These are phyloP conservation scores for Trapa incisa DNA, from an alignment of 345 rosid genomes.

Conservation along the genomic window DNA sequence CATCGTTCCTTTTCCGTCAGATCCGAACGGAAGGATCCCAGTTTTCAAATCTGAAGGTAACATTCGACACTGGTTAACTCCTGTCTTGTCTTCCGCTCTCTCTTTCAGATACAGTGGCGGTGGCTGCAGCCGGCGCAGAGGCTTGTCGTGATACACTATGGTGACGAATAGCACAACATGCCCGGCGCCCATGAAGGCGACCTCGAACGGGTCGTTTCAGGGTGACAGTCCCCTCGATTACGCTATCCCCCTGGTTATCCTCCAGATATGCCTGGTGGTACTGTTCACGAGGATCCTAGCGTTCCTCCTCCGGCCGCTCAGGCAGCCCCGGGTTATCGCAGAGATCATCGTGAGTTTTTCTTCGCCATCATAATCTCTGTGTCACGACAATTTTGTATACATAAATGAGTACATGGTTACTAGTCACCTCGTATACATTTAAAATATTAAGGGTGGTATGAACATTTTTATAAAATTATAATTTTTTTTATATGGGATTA, in stretches of 20 bases:
- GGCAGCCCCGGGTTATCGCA: slow-evolving; percentile 70
- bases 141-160: background rate
- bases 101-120: background rate
- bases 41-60: no score
- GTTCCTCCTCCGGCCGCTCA: slow-evolving; percentile 42
- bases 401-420: no score
- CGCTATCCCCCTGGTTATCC: slow-evolving; percentile 60
- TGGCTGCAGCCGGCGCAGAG: background rate
- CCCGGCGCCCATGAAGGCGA: slow-evolving; percentile 50
- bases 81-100: no score
- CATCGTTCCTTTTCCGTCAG: no score
- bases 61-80: no score
- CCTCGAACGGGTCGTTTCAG: slow-evolving; percentile 69
- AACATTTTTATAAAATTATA: no score
- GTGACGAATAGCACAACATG: slow-evolving; percentile 11
- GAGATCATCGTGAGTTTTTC: slow-evolving; percentile 54
- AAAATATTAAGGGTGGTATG: no score
- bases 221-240: slow-evolving; percentile 58
- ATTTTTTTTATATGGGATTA: no score
- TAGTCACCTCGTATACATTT: no score
- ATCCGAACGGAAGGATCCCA: no score
- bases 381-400: no score
- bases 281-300: slow-evolving; percentile 46
- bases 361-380: background rate
- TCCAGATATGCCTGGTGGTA: slow-evolving; percentile 60